phyloP scores from a whole-genome alignment of 2,329 filamentous ascomycete species.

The Cryphonectria naterciae region DNA sequence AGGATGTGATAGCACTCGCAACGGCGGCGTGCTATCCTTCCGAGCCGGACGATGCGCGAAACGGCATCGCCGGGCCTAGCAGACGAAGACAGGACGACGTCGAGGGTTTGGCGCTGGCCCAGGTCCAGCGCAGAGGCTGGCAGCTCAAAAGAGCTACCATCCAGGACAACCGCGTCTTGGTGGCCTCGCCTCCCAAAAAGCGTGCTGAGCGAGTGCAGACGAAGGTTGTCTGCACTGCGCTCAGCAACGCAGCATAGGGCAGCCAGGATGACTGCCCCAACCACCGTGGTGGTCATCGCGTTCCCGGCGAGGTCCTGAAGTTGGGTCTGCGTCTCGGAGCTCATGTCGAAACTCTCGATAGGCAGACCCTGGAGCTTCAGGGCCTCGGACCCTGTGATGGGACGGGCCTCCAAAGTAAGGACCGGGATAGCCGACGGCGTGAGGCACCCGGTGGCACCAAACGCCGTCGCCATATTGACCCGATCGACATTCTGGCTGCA shows the following conservation, averaged over 20 bases:
- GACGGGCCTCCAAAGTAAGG: slow-evolving; percentile 62
- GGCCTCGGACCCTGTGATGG: slow-evolving; percentile 65
- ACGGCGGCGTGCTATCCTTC: slow-evolving; percentile 36
- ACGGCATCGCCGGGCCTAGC: slow-evolving; percentile 27
- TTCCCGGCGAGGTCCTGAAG: slow-evolving; percentile 76
- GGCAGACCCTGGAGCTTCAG: slow-evolving; percentile 72
- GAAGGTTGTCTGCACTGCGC: neutral
- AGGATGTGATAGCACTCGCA: slow-evolving; percentile 42
- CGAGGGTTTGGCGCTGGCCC: neutral
- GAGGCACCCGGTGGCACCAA: slow-evolving; percentile 68
- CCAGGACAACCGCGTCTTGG: neutral
- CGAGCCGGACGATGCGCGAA: slow-evolving; percentile 26
- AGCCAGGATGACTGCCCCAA: slow-evolving; percentile 65
- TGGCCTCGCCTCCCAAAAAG: slow-evolving; percentile 6
- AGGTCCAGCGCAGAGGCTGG: neutral
- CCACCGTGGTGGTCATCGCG: slow-evolving; percentile 76
- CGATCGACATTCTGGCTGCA: slow-evolving; percentile 76
- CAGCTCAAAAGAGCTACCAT: slow-evolving; percentile 13
- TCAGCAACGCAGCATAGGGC: slow-evolving; percentile 45
- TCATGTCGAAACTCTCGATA: slow-evolving; percentile 63
- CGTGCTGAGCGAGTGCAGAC: slow-evolving; percentile 9
- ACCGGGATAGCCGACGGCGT: slow-evolving; percentile 68
- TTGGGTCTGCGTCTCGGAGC: slow-evolving; percentile 62
- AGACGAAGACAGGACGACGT: slow-evolving; percentile 22
- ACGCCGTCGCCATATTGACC: slow-evolving; percentile 41